Conservation (phyloP, 331 rosid genomes). For the Cydonia oblonga region DNA sequence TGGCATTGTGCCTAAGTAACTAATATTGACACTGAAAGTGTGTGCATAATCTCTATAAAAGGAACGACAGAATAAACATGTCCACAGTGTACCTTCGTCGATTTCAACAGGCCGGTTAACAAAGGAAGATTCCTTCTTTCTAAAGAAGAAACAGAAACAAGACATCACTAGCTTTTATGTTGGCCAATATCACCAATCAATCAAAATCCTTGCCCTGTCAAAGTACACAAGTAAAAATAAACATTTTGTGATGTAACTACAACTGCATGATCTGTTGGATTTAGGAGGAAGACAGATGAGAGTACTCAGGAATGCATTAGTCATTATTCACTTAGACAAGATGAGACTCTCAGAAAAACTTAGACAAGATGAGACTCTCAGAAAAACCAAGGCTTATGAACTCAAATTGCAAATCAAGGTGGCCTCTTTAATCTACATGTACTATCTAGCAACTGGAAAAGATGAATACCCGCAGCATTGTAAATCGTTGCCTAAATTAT, state of each 20-base stretch:
- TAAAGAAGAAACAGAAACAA: slow-evolving; percentile 39
- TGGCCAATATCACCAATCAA: slow-evolving; percentile 17
- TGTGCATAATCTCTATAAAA: neutral
- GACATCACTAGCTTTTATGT: slow-evolving; percentile 33
- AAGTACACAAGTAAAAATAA: slow-evolving; percentile 14
- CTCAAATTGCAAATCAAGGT: neutral
- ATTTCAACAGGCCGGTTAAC: slow-evolving; percentile 13
- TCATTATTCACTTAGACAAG: neutral
- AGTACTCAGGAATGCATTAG: neutral
- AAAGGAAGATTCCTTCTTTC: slow-evolving; percentile 20
- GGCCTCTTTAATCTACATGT: neutral
- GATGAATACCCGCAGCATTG: neutral
- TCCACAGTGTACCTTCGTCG: slow-evolving; percentile 35
- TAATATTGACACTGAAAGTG: neutral
- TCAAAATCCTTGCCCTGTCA: slow-evolving; percentile 25
- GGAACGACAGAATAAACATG: neutral
- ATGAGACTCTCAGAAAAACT: neutral
- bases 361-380: neutral
- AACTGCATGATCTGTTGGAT: neutral
- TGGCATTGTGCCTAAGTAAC: neutral
- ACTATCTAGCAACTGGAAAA: neutral
- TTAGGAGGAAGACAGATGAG: neutral
- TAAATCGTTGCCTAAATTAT: neutral
- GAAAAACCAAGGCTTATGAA: neutral
- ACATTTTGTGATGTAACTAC: slow-evolving; percentile 1